Percentiles rank a stretch among this genome's conserved stretches.
Conservation (phyloP, 176 grass and related monocot genomes). For the Melocanna baccifera region DNA sequence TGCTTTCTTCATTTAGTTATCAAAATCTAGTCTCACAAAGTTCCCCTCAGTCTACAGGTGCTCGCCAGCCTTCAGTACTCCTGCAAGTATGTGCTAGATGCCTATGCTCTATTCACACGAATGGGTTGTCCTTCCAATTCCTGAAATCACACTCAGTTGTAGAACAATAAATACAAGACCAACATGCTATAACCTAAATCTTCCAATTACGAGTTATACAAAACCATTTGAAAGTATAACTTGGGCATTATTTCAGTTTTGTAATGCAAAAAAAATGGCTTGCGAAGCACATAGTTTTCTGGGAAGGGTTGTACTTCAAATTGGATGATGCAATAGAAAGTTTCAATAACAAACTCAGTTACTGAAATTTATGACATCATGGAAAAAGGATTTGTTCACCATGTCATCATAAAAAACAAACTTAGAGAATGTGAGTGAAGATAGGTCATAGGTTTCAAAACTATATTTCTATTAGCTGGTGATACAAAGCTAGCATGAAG, state of each 20-base stretch:
- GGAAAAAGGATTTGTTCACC: background rate
- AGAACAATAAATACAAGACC: constrained; percentile 7
- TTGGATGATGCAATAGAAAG: too few relatives aligned
- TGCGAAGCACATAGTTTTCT: background rate
- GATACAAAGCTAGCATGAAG: background rate
- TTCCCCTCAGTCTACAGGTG: constrained; percentile 25
- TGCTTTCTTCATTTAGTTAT: constrained; percentile 13
- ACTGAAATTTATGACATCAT: background rate
- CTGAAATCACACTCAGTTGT: constrained; percentile 49
- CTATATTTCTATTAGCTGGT: background rate
- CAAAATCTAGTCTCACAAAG: constrained; percentile 18
- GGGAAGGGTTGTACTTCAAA: too few relatives aligned
- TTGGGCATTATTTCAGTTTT: background rate
- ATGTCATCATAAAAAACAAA: background rate
- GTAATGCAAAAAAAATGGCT: background rate
- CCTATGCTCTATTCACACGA: constrained; percentile 87
- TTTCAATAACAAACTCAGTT: too few relatives aligned
- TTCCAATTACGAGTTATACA: background rate
- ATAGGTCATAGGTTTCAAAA: background rate
- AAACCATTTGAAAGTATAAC: background rate
- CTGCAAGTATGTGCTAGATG: constrained; percentile 21
- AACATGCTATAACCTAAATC: background rate
- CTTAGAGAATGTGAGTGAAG: background rate
- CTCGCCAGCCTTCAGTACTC: background rate
- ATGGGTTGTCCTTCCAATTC: constrained; percentile 95